Evolutionary conservation across 305 asterid genomes (phyloP).

Genomic region (Fraxinus dipetala): DNA sequence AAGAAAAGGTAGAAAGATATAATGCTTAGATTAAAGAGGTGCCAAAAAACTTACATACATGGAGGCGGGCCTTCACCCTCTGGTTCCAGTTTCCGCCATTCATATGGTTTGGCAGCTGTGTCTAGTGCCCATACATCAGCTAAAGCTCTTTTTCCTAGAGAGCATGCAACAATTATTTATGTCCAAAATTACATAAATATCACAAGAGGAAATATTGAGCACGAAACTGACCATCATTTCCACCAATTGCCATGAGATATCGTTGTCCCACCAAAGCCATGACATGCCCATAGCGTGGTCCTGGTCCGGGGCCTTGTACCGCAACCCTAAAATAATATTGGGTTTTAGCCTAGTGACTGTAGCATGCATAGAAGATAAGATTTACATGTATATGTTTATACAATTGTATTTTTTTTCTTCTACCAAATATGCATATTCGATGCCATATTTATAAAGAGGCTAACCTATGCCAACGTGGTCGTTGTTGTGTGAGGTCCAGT

Average conservation of each 20-base stretch:
- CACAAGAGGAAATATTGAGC: background rate
- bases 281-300: slow-evolving; percentile 99
- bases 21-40: background rate
- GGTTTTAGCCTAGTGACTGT: background rate
- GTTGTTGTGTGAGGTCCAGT: slow-evolving; percentile 90
- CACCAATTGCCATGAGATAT: slow-evolving; percentile 98
- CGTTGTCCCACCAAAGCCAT: slow-evolving; percentile 99
- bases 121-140: slow-evolving; percentile 83
- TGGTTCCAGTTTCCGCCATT: slow-evolving; percentile 59
- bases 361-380: background rate
- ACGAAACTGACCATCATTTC: slow-evolving; percentile 83
- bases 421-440: background rate
- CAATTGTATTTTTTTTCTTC: background rate
- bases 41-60: slow-evolving; percentile 65
- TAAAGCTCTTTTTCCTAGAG: slow-evolving; percentile 88
- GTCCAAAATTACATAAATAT: background rate
- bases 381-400: background rate
- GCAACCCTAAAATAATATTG: slow-evolving; percentile 64
- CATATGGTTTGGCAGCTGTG: slow-evolving; percentile 67
- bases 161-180: background rate
- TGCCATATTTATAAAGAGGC: slow-evolving; percentile 21
- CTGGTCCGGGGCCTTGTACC: slow-evolving; percentile 99
- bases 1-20: background rate
- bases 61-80: slow-evolving; percentile 99
- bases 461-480: slow-evolving; percentile 97